Conservation (phyloP, 164 flowering plant species). For the Paratinospora sagittata region DNA sequence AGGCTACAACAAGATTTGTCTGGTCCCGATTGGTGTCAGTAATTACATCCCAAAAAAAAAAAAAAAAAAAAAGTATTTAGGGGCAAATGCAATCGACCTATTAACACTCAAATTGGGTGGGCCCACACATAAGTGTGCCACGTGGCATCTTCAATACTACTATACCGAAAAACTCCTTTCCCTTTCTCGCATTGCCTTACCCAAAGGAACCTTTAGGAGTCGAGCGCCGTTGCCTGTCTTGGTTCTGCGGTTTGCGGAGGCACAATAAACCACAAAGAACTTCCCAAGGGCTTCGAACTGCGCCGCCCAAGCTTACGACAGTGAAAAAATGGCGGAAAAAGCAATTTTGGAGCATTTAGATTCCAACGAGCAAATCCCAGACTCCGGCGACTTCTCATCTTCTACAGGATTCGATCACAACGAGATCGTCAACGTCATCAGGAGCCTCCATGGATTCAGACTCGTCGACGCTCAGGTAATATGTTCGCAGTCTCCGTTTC, state of each 20-base stretch:
- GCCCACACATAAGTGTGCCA: not conserved
- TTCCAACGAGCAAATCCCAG: constrained; percentile 44
- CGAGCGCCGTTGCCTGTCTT: not conserved
- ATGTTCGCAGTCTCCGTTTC: not conserved
- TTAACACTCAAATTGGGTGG: not conserved
- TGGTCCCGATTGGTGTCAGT: no score
- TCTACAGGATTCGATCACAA: constrained; percentile 50
- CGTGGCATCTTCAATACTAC: no score
- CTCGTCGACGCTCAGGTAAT: constrained; percentile 66
- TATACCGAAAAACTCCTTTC: no score
- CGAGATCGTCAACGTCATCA: constrained; percentile 63
- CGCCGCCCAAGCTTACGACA: constrained; percentile 1
- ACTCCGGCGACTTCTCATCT: constrained; percentile 67
- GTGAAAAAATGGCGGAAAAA: constrained; percentile 57
- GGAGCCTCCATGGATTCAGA: constrained; percentile 70
- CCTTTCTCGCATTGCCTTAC: no score
- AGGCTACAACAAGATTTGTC: no score
- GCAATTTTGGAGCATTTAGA: constrained; percentile 56
- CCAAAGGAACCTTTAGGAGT: no score
- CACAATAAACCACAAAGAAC: no score
- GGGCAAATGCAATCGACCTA: no score
- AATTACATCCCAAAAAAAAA: no score
- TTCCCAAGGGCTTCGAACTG: not conserved
- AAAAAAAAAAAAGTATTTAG: no score
- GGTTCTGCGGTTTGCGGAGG: no score